Evolutionary conservation across 257 asterid genomes (phyloP), one percentile per base, ranked within the genome.

Genomic region (Verbascum thapsus): DNA sequence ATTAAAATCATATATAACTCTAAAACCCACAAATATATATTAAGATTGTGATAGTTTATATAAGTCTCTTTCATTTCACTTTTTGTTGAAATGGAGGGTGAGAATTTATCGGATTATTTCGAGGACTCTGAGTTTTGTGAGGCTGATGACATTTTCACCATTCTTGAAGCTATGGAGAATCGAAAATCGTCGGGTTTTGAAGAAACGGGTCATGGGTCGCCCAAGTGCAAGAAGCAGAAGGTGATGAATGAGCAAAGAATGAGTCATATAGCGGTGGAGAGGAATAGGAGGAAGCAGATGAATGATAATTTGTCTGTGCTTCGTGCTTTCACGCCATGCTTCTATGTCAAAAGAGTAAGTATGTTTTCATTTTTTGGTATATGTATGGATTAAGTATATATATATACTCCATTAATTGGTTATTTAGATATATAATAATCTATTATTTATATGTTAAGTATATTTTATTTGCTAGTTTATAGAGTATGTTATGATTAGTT

Each of bases 251-350:
- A 32, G 20, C 80, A 66, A 8, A 72, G 72, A 58, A 57, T 63
- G 53, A 72, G 84, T n/a, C 97, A 89, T 61, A 86, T 89, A 8
- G 71, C 87, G 1, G 97, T 89, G 48, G 97, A 89, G 81, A 74
- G 97, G 64, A 87, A 89, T 77, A 75, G 97, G 38, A 42, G 96
- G 76, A 88, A 83, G 86, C 96, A 88, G 67, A 89, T 89, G 95
- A 89, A 89, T 12, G 85, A 82, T 15, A 81, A 89, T 65, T 79
- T 89, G 35, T 53, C 89, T 10, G 85, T 84, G 22, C 79, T 89
- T 39, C 94, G 97, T 5, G 72, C 97, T 58, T 53, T 89, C 58
- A 89, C 85, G 95, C 97, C 95, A 32, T 77, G 85, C 77, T 86
- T 86, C 50, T 86, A 89, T 47, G 94, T 83, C 78, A 89, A 86